phyloP scores from a whole-genome alignment of 2,329 filamentous ascomycete genomes.

The Amauroascus niger region DNA sequence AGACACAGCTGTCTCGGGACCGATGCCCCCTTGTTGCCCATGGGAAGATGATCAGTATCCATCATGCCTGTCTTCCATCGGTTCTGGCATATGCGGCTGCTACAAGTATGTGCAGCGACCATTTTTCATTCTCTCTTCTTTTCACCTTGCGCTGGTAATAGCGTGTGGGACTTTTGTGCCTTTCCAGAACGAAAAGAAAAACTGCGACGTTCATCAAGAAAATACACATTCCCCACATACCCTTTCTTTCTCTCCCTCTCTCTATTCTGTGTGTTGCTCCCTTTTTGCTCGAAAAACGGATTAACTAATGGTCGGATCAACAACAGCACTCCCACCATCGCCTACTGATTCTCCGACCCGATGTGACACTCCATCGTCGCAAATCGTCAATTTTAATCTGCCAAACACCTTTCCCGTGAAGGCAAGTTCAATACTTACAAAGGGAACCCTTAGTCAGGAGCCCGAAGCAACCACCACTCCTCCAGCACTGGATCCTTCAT shows the following conservation, averaged over 20 bases:
- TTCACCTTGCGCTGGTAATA: background rate
- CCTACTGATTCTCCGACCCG: slow-evolving; percentile 25
- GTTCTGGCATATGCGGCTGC: slow-evolving; percentile 26
- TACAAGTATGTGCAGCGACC: slow-evolving; percentile 28
- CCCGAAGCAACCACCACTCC: background rate
- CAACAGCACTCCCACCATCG: slow-evolving; percentile 27
- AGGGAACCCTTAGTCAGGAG: background rate
- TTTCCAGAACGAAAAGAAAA: background rate
- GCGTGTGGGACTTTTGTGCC: too few species aligned
- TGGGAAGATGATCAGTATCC: slow-evolving; percentile 36
- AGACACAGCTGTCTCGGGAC: slow-evolving; percentile 25
- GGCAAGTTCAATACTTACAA: background rate
- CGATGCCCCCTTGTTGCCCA: slow-evolving; percentile 27
- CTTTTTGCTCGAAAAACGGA: background rate
- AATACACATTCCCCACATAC: too few species aligned
- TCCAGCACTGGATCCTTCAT: background rate
- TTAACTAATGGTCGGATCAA: slow-evolving; percentile 11
- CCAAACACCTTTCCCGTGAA: background rate
- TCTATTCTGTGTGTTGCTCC: background rate
- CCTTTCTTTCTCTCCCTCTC: too few species aligned
- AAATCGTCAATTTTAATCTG: slow-evolving; percentile 21
- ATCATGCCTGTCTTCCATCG: slow-evolving; percentile 29
- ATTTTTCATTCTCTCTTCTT: slow-evolving; percentile 17
- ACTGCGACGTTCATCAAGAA: background rate
- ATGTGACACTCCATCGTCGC: slow-evolving; percentile 27